These are phyloP conservation scores for Exophiala mesophila DNA, from an alignment of 2,329 filamentous ascomycete genomes.

Conservation along the genomic window DNA sequence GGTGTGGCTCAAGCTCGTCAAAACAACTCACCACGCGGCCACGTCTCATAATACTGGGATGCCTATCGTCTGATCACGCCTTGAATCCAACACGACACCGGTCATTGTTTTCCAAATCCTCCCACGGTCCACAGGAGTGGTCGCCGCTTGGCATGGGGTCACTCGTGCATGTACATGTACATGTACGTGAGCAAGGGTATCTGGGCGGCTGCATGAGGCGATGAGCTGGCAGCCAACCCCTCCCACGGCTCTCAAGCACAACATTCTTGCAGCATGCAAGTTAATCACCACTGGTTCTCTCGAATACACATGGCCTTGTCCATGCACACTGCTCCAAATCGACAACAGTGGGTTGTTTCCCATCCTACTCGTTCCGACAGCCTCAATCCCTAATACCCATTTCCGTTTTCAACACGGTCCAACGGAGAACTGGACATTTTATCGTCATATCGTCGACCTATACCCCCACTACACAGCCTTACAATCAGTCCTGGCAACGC, in stretches of 20 bases:
- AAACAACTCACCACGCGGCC: too few species aligned
- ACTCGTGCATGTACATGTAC: slow-evolving; percentile 8
- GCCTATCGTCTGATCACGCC: too few species aligned
- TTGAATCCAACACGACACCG: neutral
- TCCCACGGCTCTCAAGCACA: slow-evolving; percentile 15
- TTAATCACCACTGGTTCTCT: too few species aligned
- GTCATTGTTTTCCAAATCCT: neutral
- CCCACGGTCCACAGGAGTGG: neutral
- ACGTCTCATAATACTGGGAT: too few species aligned
- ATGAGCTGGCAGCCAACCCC: slow-evolving; percentile 15
- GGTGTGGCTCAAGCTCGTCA: too few species aligned
- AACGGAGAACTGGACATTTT: neutral
- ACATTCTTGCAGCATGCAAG: slow-evolving; percentile 16
- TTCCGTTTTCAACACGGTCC: neutral
- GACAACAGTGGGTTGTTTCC: too few species aligned
- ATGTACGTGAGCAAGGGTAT: neutral
- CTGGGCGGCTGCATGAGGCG: slow-evolving; percentile 6
- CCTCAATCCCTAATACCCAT: neutral
- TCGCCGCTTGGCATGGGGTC: slow-evolving; percentile 11
- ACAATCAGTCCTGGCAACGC: too few species aligned
- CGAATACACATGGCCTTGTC: too few species aligned
- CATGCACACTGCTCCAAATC: too few species aligned
- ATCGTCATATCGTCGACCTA: too few species aligned
- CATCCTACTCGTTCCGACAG: slow-evolving; percentile 1
- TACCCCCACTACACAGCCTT: too few species aligned